Evolutionary conservation across 768 basidiomycete species (phyloP).

Genomic region (Leucocoprinus sp.): DNA sequence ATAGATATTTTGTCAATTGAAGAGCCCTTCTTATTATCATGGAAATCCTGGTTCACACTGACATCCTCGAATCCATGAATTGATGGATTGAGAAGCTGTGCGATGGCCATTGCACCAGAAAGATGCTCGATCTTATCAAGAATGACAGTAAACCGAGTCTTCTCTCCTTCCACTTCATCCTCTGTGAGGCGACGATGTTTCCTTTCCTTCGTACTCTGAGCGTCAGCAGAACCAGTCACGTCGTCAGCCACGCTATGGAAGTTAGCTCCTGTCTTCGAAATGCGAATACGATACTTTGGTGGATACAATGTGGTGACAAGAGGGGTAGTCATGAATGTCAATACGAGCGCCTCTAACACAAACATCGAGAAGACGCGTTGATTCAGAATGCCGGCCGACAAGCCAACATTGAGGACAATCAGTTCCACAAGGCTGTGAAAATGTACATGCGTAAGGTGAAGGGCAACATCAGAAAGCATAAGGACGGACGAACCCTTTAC

Average conservation of each 20-base stretch:
- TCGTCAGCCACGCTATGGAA: conserved; percentile 38
- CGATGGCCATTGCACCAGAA: conserved; percentile 82
- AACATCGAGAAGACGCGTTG: conserved; percentile 90
- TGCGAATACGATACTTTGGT: conserved; percentile 44
- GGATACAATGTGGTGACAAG: conserved; percentile 63
- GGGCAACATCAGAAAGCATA: neutral
- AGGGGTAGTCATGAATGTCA: conserved; percentile 86
- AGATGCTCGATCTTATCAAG: conserved; percentile 88
- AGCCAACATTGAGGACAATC: conserved; percentile 93
- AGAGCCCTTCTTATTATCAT: neutral
- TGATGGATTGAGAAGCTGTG: conserved; percentile 63
- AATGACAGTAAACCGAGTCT: conserved; percentile 70
- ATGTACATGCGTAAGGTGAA: neutral
- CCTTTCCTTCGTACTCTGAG: conserved; percentile 9
- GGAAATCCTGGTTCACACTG: neutral
- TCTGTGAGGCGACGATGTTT: conserved; percentile 1
- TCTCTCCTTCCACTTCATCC: conserved; percentile 26
- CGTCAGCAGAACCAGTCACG: conserved; percentile 13
- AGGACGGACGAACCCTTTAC: conserved; percentile 62
- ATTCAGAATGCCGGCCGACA: conserved; percentile 71
- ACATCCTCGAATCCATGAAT: conserved; percentile 8
- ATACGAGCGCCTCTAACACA: conserved; percentile 71
- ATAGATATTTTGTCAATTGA: neutral
- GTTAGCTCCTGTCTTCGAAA: conserved; percentile 35
- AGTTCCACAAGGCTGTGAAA: conserved; percentile 70